Evolutionary conservation across 768 basidiomycete species (phyloP).

Genomic region (Hygrophoropsis aurantiaca): DNA sequence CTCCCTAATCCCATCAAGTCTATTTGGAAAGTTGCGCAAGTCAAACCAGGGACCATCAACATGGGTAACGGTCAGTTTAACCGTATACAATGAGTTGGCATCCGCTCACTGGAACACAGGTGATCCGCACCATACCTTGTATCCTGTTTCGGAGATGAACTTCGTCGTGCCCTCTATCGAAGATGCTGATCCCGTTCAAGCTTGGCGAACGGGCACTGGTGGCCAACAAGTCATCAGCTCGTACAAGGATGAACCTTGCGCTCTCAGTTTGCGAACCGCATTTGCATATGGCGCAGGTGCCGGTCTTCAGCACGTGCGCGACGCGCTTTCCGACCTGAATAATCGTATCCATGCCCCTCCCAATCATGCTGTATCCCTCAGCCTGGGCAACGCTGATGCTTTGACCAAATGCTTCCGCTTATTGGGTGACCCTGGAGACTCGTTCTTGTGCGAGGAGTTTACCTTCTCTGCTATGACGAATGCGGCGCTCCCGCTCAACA

Average conservation of each 20-base stretch:
- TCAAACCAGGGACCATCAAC: conserved; percentile 34
- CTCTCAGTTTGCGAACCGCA: conserved; percentile 30
- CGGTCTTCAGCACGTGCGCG: conserved; percentile 32
- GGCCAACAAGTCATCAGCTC: conserved; percentile 27
- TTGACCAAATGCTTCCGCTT: conserved; percentile 42
- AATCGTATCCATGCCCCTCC: conserved; percentile 33
- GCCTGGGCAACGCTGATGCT: conserved; percentile 42
- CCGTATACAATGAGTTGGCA: neutral
- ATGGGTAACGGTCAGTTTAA: conserved; percentile 33
- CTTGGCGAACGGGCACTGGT: conserved; percentile 27
- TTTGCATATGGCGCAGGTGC: conserved; percentile 40
- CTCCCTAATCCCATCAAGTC: conserved; percentile 37
- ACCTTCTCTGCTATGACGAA: conserved; percentile 43
- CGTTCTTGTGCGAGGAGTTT: conserved; percentile 44
- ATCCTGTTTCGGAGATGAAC: conserved; percentile 34
- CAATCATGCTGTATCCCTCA: conserved; percentile 32
- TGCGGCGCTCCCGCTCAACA: conserved; percentile 38
- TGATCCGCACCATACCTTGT: conserved; percentile 33
- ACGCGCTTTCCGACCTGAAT: conserved; percentile 34
- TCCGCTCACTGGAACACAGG: conserved; percentile 14
- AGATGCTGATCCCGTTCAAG: conserved; percentile 26
- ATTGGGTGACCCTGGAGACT: conserved; percentile 42
- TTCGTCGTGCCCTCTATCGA: conserved; percentile 33
- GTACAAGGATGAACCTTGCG: conserved; percentile 26
- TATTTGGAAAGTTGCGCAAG: conserved; percentile 36